A percentile compares a stretch with the other conserved stretches of the same genome.
Conservation (phyloP, 106 monocot genomes). For the Gastrodia elata region DNA sequence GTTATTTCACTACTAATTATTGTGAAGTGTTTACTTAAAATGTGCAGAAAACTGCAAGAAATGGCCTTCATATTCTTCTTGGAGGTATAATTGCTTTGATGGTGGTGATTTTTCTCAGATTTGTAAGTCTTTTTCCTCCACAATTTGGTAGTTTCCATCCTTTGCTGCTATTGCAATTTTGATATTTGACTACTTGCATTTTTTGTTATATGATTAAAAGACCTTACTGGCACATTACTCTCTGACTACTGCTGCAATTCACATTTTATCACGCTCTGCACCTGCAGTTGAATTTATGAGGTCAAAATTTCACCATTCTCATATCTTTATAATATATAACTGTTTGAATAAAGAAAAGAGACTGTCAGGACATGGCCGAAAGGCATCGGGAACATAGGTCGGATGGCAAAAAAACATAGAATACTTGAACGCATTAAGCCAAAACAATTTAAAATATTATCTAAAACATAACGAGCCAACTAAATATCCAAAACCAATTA, state of each 20-base stretch:
- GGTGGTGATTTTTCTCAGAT: constrained; percentile 65
- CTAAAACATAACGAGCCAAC: too few relatives aligned
- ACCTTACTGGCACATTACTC: not conserved
- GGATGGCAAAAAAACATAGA: too few relatives aligned
- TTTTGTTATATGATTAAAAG: not conserved
- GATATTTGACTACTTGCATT: not conserved
- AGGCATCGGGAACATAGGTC: too few relatives aligned
- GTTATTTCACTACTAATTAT: not conserved
- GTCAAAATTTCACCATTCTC: too few relatives aligned
- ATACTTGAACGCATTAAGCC: too few relatives aligned
- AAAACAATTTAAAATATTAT: too few relatives aligned
- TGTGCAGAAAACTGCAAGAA: constrained; percentile 70
- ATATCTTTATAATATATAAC: too few relatives aligned
- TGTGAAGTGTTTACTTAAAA: not conserved
- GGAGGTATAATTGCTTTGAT: constrained; percentile 73
- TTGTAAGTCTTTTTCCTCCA: constrained; percentile 29
- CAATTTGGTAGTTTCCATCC: not conserved
- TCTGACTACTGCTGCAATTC: not conserved
- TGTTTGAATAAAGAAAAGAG: too few relatives aligned
- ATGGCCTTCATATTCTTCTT: constrained; percentile 73
- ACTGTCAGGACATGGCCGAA: too few relatives aligned
- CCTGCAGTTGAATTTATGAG: not conserved
- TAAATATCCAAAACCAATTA: too few relatives aligned
- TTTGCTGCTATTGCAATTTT: not conserved
- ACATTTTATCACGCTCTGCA: too few relatives aligned